Evolutionary conservation across 331 rosid species (phyloP).

Genomic region (Phaseolus coccineus): DNA sequence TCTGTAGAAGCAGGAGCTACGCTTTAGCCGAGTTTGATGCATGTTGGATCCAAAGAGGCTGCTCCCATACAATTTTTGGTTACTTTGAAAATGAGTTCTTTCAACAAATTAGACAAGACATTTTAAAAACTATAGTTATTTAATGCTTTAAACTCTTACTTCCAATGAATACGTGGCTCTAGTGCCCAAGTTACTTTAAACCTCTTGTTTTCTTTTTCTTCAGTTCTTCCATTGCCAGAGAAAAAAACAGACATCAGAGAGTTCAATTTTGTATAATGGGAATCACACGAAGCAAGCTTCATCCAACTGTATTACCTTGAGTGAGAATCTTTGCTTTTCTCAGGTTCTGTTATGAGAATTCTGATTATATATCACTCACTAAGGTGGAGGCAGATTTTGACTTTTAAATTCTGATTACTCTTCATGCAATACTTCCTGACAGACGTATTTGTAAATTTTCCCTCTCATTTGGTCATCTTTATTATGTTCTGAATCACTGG

Average conservation of each 20-base stretch:
- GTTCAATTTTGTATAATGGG: constrained; percentile 15
- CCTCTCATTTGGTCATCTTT: constrained; percentile 28
- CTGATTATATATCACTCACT: constrained; percentile 13
- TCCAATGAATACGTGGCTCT: constrained; percentile 2
- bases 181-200: not conserved
- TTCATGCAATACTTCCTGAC: not conserved
- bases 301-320: not conserved
- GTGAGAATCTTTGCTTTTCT: not conserved
- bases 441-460: not conserved
- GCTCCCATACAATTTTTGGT: not conserved
- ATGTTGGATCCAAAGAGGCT: constrained; percentile 30
- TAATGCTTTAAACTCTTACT: not conserved
- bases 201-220: constrained; percentile 32
- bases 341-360: constrained; percentile 31
- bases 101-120: constrained; percentile 1
- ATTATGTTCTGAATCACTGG: constrained; percentile 22
- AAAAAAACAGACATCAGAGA: not conserved
- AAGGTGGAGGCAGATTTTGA: constrained; percentile 14
- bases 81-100: not conserved
- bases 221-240: not conserved
- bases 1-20: constrained; percentile 22
- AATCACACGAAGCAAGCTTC: constrained; percentile 25
- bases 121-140: constrained; percentile 4
- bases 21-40: not conserved
- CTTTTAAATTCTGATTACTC: not conserved